Conservation (phyloP, 1,284 basidiomycete species). For the Trichosporon ovoides region DNA sequence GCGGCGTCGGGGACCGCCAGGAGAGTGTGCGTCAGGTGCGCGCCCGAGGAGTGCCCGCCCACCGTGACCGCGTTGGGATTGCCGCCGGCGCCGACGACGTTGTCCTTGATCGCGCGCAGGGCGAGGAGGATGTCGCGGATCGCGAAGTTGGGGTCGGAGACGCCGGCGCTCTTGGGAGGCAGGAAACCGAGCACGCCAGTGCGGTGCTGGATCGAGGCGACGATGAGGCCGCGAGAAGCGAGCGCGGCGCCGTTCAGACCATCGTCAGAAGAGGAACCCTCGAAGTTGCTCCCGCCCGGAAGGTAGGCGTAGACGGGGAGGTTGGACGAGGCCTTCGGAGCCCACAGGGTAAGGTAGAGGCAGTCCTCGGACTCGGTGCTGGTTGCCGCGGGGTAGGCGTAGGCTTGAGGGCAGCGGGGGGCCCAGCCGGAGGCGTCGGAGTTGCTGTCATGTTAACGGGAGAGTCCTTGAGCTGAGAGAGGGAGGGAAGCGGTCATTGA, state of each 20-base stretch:
- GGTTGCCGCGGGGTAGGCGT: constrained; percentile 46
- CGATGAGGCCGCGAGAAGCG: constrained; percentile 67
- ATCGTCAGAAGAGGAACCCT: constrained; percentile 63
- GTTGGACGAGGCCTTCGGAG: constrained; percentile 53
- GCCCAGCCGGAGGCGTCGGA: constrained; percentile 49
- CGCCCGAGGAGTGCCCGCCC: constrained; percentile 83
- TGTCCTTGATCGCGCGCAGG: constrained; percentile 56
- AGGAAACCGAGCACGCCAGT: constrained; percentile 68
- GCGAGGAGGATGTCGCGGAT: constrained; percentile 1
- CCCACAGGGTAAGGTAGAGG: constrained; percentile 66
- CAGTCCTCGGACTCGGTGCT: constrained; percentile 61
- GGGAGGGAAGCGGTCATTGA: not conserved
- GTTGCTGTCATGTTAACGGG: constrained; percentile 12
- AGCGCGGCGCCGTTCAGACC: constrained; percentile 74
- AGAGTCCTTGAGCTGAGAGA: no score
- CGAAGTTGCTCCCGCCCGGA: constrained; percentile 76
- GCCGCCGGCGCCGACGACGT: constrained; percentile 66
- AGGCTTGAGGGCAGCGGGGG: constrained; percentile 57
- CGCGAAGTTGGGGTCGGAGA: constrained; percentile 8
- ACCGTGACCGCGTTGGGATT: constrained; percentile 63
- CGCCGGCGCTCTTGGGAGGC: constrained; percentile 43
- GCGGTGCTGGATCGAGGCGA: constrained; percentile 64
- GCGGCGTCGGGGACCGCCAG: constrained; percentile 62
- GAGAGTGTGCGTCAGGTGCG: constrained; percentile 68
- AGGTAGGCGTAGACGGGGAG: constrained; percentile 62